Evolutionary conservation across 768 basidiomycete genomes (phyloP), one percentile per base, ranked within the genome.

Genomic region (Suillus subluteus): DNA sequence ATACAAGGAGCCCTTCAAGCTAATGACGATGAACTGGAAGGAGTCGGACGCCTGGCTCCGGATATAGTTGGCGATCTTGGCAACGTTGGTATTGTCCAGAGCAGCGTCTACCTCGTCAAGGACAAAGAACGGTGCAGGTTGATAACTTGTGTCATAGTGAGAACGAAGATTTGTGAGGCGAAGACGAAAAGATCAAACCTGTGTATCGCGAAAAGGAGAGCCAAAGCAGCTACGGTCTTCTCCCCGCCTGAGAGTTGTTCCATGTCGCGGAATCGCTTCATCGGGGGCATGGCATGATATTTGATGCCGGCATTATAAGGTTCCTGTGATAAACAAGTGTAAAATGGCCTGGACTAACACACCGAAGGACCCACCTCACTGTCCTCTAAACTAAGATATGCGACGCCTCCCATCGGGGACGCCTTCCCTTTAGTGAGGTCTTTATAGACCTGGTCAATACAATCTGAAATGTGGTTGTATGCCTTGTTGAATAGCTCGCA

Each of bases 261-360:
- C 96, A 99, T 99, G 75, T 99, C 98, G 68, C 96, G 87, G 85
- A 99, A 99, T 2, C 96, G 92, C 77, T 99, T 99, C 91, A 98
- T 97, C 0, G 98, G 98, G 0, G 98, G 98, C 98, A 99, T 99
- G 1, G 97, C 96, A 74, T 99, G 97, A 75, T 99, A 99, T 78
- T 98, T 98, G 81, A 99, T 94, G 63, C 98, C 95, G 44, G 87
- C 89, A 26, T 82, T 83, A 69, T 95, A 95, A 1, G 94, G 94
- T 79, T 94, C 92, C 92, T 92, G 68, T 62, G 16, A 68, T 67
- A 50, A 46, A 59, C 13, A 9, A 30, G 11, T 11, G 38, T 43
- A 52, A 62, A 50, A 35, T 58, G 2, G 4, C 26, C 6, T 15
- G 41, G 18, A 38, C 76, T 74, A 62, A 76, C 76, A 32, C 73